A percentile compares a stretch with the other conserved stretches of the same genome.
These are phyloP conservation scores for Agaricus blazei DNA, from an alignment of 768 basidiomycete species.

Conservation along the genomic window DNA sequence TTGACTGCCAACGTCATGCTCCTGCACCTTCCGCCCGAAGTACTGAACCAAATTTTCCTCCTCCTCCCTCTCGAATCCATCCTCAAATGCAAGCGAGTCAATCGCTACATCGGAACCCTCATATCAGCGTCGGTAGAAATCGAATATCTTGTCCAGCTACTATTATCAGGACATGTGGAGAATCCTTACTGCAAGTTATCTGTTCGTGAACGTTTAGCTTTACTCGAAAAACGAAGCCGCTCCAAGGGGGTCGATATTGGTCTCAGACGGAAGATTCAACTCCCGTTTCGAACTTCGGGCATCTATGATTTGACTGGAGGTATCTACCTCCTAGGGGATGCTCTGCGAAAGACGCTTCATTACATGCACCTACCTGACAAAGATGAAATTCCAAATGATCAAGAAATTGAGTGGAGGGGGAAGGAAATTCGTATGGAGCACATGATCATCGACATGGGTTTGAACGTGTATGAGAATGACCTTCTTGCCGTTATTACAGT, in stretches of 20 bases:
- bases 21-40: slow-evolving; percentile 20
- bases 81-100: not conserved
- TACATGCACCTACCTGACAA: slow-evolving; percentile 28
- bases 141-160: slow-evolving; percentile 8
- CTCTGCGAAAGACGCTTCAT: slow-evolving; percentile 20
- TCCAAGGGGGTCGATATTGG: slow-evolving; percentile 24
- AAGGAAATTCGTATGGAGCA: slow-evolving; percentile 21
- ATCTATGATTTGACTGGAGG: slow-evolving; percentile 41
- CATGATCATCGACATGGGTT: slow-evolving; percentile 36
- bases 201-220: not conserved
- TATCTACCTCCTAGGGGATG: slow-evolving; percentile 33
- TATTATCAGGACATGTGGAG: slow-evolving; percentile 7
- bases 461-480: slow-evolving; percentile 40
- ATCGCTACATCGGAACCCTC: not conserved
- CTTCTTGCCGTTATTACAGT: slow-evolving; percentile 35
- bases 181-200: slow-evolving; percentile 9
- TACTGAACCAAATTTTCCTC: slow-evolving; percentile 1
- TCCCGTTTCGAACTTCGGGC: slow-evolving; percentile 25
- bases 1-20: slow-evolving; percentile 3
- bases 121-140: slow-evolving; percentile 6
- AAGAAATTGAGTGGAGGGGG: slow-evolving; percentile 27
- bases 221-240: slow-evolving; percentile 6
- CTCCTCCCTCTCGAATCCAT: not conserved
- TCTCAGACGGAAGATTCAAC: slow-evolving; percentile 21
- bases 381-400: slow-evolving; percentile 5